A percentile compares a stretch with the other conserved stretches of the same genome.
phyloP scores from a whole-genome alignment of 2,329 filamentous ascomycete species.

The Verticillium tricorpus region DNA sequence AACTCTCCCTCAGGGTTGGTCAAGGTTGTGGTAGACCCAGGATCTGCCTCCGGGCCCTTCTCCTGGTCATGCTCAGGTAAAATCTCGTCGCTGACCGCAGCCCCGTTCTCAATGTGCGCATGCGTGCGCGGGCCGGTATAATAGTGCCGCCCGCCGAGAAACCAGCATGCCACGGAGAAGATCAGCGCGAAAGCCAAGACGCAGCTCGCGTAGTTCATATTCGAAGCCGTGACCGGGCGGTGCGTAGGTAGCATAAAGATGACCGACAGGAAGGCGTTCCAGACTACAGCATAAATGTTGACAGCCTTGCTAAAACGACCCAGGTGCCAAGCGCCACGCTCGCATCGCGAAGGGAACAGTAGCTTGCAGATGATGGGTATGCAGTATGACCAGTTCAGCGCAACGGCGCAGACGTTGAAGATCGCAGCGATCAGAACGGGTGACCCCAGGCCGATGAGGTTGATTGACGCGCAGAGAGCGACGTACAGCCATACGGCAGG shows the following conservation, averaged over 20 bases:
- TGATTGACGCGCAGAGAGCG: constrained; percentile 50
- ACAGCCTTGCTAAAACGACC: constrained; percentile 34
- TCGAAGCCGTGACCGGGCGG: constrained; percentile 38
- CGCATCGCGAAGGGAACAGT: constrained; percentile 36
- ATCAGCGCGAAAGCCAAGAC: constrained; percentile 41
- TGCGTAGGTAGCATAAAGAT: constrained; percentile 50
- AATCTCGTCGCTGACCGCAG: constrained; percentile 16
- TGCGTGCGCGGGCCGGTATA: constrained; percentile 40
- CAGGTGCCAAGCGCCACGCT: constrained; percentile 48
- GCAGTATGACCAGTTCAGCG: constrained; percentile 51
- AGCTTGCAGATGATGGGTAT: constrained; percentile 53
- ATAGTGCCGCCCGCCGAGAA: constrained; percentile 34
- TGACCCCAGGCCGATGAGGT: constrained; percentile 53
- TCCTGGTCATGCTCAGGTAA: constrained; percentile 12
- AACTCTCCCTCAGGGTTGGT: not conserved
- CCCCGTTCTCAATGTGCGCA: constrained; percentile 19
- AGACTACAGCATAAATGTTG: constrained; percentile 44
- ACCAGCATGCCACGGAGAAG: constrained; percentile 41
- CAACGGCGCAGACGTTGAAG: constrained; percentile 51
- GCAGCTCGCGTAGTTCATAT: constrained; percentile 52
- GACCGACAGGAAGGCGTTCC: constrained; percentile 48
- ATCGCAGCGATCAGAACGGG: constrained; percentile 48
- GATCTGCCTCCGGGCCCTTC: constrained; percentile 4
- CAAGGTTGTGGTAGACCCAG: not conserved
- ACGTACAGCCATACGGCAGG: constrained; percentile 52